A percentile compares a stretch with the other conserved stretches of the same genome.
phyloP scores from a whole-genome alignment of 805 yeast genomes.

The Debaryomyces hansenii region DNA sequence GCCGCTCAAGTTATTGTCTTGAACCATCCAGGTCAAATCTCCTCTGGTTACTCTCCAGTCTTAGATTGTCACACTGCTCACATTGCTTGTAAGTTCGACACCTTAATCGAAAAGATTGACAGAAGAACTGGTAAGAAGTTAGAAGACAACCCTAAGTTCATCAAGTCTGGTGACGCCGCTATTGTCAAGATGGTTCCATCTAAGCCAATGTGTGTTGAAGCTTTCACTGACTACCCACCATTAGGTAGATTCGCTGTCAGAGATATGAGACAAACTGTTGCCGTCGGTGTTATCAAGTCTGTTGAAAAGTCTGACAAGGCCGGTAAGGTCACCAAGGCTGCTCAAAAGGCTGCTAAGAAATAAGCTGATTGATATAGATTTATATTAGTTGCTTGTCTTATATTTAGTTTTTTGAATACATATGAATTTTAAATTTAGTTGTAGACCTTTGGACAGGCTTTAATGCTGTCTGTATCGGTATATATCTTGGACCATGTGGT shows the following conservation, averaged over 20 bases:
- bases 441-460: too few relatives aligned
- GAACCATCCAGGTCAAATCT: slow-evolving; percentile 90
- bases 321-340: slow-evolving; percentile 51
- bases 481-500: too few relatives aligned
- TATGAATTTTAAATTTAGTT: not conserved
- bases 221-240: slow-evolving; percentile 46
- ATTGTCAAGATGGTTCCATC: slow-evolving; percentile 44
- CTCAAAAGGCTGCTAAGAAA: slow-evolving; percentile 48
- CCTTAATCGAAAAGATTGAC: slow-evolving; percentile 80
- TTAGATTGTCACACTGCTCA: slow-evolving; percentile 92
- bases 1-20: slow-evolving; percentile 82
- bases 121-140: slow-evolving; percentile 56
- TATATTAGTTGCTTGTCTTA: slow-evolving; percentile 1
- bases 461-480: too few relatives aligned
- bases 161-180: slow-evolving; percentile 42
- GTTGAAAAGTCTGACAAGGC: slow-evolving; percentile 49
- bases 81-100: slow-evolving; percentile 86
- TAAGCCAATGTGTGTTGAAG: slow-evolving; percentile 46
- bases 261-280: slow-evolving; percentile 99
- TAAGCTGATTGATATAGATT: slow-evolving; percentile 26
- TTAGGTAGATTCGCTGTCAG: slow-evolving; percentile 68
- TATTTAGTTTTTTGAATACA: slow-evolving; percentile 1
- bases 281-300: slow-evolving; percentile 97
- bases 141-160: slow-evolving; percentile 33
- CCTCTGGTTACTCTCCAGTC: slow-evolving; percentile 90